Evolutionary conservation across 305 asterid species (phyloP).

Genomic region (Fraxinus latifolia): DNA sequence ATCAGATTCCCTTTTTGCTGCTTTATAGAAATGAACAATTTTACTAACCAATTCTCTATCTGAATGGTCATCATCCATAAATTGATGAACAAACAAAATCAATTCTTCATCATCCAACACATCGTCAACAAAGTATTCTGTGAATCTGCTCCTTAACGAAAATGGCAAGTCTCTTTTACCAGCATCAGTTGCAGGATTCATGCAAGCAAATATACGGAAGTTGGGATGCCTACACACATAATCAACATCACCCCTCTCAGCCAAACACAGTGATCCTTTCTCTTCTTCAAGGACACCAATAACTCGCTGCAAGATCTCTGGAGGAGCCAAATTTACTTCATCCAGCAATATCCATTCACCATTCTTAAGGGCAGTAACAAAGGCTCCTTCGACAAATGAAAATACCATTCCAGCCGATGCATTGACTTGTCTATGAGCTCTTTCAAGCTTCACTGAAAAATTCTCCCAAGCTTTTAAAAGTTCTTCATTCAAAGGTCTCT

Average conservation of each 20-base stretch:
- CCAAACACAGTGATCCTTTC: slow-evolving; percentile 82
- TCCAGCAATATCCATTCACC: slow-evolving; percentile 98
- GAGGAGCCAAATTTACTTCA: slow-evolving; percentile 99
- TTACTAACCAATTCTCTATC: slow-evolving; percentile 33
- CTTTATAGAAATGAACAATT: slow-evolving; percentile 69
- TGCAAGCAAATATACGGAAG: slow-evolving; percentile 93
- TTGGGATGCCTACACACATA: slow-evolving; percentile 60
- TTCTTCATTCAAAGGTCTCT: slow-evolving; percentile 63
- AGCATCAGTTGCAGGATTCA: slow-evolving; percentile 99
- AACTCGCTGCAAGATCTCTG: slow-evolving; percentile 91
- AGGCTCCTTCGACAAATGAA: slow-evolving; percentile 97
- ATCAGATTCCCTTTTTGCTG: slow-evolving; percentile 71
- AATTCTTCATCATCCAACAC: slow-evolving; percentile 83
- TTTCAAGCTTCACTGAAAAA: slow-evolving; percentile 61
- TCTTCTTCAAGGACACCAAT: slow-evolving; percentile 89
- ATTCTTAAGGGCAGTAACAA: slow-evolving; percentile 72
- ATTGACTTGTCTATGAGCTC: slow-evolving; percentile 59
- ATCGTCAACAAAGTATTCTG: slow-evolving; percentile 93
- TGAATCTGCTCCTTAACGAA: slow-evolving; percentile 79
- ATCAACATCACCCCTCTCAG: slow-evolving; percentile 92
- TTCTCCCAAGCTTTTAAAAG: slow-evolving; percentile 57
- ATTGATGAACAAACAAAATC: slow-evolving; percentile 62
- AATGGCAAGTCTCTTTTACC: slow-evolving; percentile 88
- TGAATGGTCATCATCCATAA: slow-evolving; percentile 50
- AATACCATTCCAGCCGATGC: slow-evolving; percentile 83